phyloP scores from a whole-genome alignment of 2,329 filamentous ascomycete genomes.

The Pseudocercospora macadamiae region DNA sequence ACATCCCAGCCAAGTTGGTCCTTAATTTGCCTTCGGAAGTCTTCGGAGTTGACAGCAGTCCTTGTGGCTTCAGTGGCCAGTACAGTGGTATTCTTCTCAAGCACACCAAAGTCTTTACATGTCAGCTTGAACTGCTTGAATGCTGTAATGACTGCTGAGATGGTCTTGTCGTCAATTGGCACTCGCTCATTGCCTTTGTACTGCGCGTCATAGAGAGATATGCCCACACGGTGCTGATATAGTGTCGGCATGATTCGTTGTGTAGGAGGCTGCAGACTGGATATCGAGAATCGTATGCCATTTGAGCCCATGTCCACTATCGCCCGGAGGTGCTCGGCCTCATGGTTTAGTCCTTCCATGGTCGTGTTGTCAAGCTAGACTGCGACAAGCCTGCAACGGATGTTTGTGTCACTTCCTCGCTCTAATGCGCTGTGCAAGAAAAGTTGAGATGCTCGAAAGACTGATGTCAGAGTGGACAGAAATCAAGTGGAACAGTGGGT shows the following conservation, averaged over 20 bases:
- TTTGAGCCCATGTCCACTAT: slow-evolving; percentile 63
- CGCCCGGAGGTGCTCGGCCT: slow-evolving; percentile 31
- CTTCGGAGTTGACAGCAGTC: slow-evolving; percentile 71
- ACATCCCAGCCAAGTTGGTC: slow-evolving; percentile 68
- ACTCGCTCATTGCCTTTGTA: slow-evolving; percentile 45
- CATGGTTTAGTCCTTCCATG: slow-evolving; percentile 9
- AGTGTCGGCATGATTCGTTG: slow-evolving; percentile 75
- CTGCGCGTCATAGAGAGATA: slow-evolving; percentile 85
- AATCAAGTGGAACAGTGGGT: too few relatives aligned
- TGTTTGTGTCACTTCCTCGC: not conserved
- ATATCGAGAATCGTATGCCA: slow-evolving; percentile 90
- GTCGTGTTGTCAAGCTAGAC: not conserved
- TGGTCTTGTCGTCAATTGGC: slow-evolving; percentile 62
- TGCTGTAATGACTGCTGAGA: slow-evolving; percentile 66
- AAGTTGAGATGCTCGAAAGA: not conserved
- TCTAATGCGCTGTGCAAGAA: not conserved
- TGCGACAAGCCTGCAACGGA: too few relatives aligned
- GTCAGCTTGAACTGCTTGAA: slow-evolving; percentile 72
- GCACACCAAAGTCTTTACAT: slow-evolving; percentile 71
- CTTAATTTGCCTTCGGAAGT: slow-evolving; percentile 68
- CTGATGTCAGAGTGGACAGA: too few relatives aligned
- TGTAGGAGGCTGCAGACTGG: slow-evolving; percentile 71
- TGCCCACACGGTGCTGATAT: slow-evolving; percentile 75
- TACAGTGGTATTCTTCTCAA: slow-evolving; percentile 66
- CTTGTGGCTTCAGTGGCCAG: slow-evolving; percentile 90